Evolutionary conservation across 495 filamentous ascomycete species (phyloP), one percentile per base, ranked within the genome.

Genomic region (Xylaria scruposa): DNA sequence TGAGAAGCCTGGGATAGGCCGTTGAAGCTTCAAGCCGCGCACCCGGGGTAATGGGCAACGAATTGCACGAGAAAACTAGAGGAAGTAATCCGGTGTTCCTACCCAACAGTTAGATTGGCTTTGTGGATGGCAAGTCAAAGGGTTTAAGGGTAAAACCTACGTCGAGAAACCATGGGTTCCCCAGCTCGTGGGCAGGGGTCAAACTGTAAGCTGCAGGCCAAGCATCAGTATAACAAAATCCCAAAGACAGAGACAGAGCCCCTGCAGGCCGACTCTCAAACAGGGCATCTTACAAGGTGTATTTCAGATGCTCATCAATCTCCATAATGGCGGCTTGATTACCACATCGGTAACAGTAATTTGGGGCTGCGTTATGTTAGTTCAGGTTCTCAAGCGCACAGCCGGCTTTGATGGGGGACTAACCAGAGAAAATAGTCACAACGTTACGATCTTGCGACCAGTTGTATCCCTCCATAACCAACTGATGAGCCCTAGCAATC

Each of bases 281-380:
- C 29, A 24, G 19, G 67, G 17, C 15, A 29, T 91, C 94, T 84
- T 89, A 99, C 96, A 99, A 99, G 77, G 96, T 99, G 81, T 98
- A 99, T 86, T 99, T 98, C 82, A 99, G 84, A 83, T 99, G 94
- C 83, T 99, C 96, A 73, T 99, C 96, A 82, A 99, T 99, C 83
- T 99, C 96, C 96, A 99, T 99, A 82, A 99, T 99, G 12, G 96
- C 96, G 63, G 96, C 96, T 84, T 99, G 96, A 83, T 99, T 99
- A 77, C 96, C 96, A 81, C 96, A 99, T 79, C 96, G 89, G 86
- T 97, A 97, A 85, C 95, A 98, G 83, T 98, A 98, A 83, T 98
- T 98, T 40, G 95, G 95, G 46, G 95, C 95, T 97, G 75, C 8
- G 62, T 21, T 70, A 38, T 47, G 71, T 70, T 38, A 74, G 24